Evolutionary conservation across 345 rosid genomes (phyloP), one percentile per base, ranked within the genome.

Genomic region (Eucalyptus microcorys): DNA sequence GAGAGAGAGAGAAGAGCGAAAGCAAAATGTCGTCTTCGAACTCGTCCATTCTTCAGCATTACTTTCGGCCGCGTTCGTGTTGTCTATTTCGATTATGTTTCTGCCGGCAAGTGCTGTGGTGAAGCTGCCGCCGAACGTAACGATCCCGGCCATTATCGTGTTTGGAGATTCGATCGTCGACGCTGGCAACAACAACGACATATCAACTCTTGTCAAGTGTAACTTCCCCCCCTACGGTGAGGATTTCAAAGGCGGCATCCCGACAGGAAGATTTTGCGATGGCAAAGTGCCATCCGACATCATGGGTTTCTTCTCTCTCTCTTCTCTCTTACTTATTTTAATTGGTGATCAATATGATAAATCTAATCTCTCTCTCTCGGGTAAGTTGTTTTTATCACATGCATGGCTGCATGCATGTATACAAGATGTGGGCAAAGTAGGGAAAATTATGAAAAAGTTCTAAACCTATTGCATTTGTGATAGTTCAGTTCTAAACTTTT

Each of bases 111-210:
- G 66, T 17, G 91, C 89, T 2, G 32, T 2, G 80, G 89, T 89
- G 80, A 87, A 57, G 86, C 85, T 89, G 87, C 91, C 89, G 4
- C 71, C 79, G 5, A 95, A 94, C 49, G 50, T 22, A 34, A 92
- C 92, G 4, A 4, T 97, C 32, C 94, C 98, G 5, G 98, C 96
- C 8, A 4, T 97, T 10, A 59, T 94, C 42, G 96, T 91, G 86
- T 97, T 97, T 27, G 99, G 98, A 26, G 99, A 96, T 87, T 97
- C 99, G 32, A 96, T 97, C 10, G 95, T 95, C 2, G 99, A 95
- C 89, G 88, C 99, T 2, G 98, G 99, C 37, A 97, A 96, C 90
- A 97, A 97, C 92, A 96, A 97, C 90, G 50, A 93, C 48, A 53
- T 96, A 40, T 27, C 24, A 34, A 95, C 98, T 7, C 34, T 92